Conservation (phyloP, 2,329 filamentous ascomycete species). For the Basipetospora chlamydospora region DNA sequence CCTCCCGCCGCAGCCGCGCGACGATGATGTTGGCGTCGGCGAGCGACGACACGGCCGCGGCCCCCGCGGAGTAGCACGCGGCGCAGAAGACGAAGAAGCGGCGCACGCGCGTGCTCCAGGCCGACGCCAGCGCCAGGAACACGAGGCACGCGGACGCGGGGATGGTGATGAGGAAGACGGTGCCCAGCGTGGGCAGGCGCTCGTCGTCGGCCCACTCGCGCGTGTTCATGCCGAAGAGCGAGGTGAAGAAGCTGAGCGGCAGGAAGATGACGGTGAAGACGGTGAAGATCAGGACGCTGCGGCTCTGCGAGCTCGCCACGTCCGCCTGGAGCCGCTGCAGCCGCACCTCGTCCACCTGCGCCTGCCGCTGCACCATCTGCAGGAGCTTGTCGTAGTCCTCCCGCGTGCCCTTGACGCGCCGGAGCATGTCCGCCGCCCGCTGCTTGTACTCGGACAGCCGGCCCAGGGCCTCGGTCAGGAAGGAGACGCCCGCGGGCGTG, state of each 20-base stretch:
- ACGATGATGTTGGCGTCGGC: not conserved
- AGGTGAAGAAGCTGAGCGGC: constrained; percentile 50
- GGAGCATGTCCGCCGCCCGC: constrained; percentile 40
- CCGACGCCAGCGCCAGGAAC: constrained; percentile 32
- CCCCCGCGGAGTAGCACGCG: not conserved
- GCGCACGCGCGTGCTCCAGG: constrained; percentile 36
- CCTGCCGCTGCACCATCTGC: constrained; percentile 52
- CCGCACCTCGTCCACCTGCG: constrained; percentile 50
- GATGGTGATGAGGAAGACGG: constrained; percentile 32
- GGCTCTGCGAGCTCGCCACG: constrained; percentile 44
- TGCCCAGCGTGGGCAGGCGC: constrained; percentile 25
- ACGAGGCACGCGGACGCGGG: constrained; percentile 36
- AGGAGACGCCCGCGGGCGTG: constrained; percentile 24
- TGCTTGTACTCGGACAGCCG: constrained; percentile 40
- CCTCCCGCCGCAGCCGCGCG: not conserved
- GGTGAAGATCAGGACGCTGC: constrained; percentile 52
- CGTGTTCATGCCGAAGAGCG: constrained; percentile 51
- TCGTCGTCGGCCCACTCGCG: constrained; percentile 42
- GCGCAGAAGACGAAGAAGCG: constrained; percentile 14
- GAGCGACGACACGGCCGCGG: not conserved
- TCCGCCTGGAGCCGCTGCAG: constrained; percentile 48
- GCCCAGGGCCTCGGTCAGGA: constrained; percentile 36
- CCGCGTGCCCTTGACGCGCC: constrained; percentile 40
- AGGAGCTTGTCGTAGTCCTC: constrained; percentile 51
- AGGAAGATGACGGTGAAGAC: constrained; percentile 49